Conservation (phyloP, 2,329 filamentous ascomycete genomes). For the Fusarium veterinarium region DNA sequence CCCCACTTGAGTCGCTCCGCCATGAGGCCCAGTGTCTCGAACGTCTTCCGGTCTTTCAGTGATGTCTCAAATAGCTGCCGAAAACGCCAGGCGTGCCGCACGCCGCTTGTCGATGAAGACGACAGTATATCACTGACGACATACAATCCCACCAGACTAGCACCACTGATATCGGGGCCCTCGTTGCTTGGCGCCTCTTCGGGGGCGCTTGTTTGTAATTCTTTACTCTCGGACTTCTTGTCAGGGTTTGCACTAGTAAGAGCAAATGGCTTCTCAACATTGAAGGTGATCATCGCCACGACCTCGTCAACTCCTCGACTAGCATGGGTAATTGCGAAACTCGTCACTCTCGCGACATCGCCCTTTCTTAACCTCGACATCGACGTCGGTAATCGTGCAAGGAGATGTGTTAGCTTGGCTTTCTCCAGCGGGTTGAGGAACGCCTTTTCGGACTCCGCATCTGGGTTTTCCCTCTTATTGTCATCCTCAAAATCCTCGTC, state of each 20-base stretch:
- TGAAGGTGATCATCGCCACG: constrained; percentile 86
- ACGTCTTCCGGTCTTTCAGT: constrained; percentile 74
- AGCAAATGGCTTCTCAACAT: constrained; percentile 81
- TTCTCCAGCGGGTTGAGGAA: constrained; percentile 87
- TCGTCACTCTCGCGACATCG: constrained; percentile 85
- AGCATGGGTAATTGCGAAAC: constrained; percentile 90
- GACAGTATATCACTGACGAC: constrained; percentile 82
- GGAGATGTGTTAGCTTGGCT: constrained; percentile 83
- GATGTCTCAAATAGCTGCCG: constrained; percentile 81
- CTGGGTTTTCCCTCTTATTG: constrained; percentile 59
- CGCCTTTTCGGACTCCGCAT: constrained; percentile 61
- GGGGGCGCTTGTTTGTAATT: constrained; percentile 43
- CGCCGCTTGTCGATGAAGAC: constrained; percentile 78
- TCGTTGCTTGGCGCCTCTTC: constrained; percentile 56
- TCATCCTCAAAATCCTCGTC: constrained; percentile 79
- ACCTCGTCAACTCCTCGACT: constrained; percentile 89
- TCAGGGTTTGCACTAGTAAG: constrained; percentile 77
- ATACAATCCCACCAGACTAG: constrained; percentile 85
- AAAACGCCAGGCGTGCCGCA: constrained; percentile 89
- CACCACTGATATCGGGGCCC: constrained; percentile 72
- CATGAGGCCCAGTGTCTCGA: constrained; percentile 79
- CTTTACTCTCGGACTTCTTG: constrained; percentile 53
- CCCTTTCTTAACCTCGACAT: constrained; percentile 81
- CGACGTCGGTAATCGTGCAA: constrained; percentile 83
- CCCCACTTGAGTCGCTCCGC: constrained; percentile 82